Conservation (phyloP, 2,329 filamentous ascomycete genomes). For the Trichoderma oligosporum region DNA sequence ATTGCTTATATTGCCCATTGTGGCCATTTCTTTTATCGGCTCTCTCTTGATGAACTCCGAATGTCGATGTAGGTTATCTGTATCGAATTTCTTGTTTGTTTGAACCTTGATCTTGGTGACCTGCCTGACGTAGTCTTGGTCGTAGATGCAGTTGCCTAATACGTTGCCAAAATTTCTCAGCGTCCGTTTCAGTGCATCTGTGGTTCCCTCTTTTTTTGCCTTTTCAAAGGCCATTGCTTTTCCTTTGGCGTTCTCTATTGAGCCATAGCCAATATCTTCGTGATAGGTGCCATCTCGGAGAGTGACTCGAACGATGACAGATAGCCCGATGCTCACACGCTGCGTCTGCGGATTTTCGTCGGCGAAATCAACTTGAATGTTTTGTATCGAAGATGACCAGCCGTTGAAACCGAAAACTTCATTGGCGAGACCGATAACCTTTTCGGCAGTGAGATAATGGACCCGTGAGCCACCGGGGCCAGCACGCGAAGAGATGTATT, state of each 20-base stretch:
- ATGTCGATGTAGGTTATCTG: conserved; percentile 77
- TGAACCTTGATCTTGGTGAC: conserved; percentile 85
- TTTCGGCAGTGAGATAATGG: conserved; percentile 93
- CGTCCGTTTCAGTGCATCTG: conserved; percentile 86
- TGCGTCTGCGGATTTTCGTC: conserved; percentile 77
- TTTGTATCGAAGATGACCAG: conserved; percentile 94
- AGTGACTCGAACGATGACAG: conserved; percentile 86
- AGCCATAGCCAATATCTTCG: conserved; percentile 95
- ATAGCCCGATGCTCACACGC: conserved; percentile 79
- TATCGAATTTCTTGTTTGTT: conserved; percentile 69
- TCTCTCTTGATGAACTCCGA: conserved; percentile 67
- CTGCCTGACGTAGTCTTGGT: conserved; percentile 86
- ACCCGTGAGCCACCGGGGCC: conserved; percentile 83
- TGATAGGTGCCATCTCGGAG: conserved; percentile 93
- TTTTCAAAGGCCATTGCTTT: conserved; percentile 98
- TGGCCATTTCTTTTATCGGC: conserved; percentile 29
- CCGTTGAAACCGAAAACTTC: conserved; percentile 97
- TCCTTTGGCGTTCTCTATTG: conserved; percentile 92
- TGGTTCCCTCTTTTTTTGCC: conserved; percentile 96
- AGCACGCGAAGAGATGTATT: conserved; percentile 85
- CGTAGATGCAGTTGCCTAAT: conserved; percentile 96
- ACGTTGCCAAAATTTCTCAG: conserved; percentile 93
- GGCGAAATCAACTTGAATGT: conserved; percentile 92
- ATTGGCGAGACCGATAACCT: conserved; percentile 91
- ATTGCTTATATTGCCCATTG: background rate